Evolutionary conservation across 2,329 filamentous ascomycete genomes (phyloP).

Genomic region (Monosporascus sp.): DNA sequence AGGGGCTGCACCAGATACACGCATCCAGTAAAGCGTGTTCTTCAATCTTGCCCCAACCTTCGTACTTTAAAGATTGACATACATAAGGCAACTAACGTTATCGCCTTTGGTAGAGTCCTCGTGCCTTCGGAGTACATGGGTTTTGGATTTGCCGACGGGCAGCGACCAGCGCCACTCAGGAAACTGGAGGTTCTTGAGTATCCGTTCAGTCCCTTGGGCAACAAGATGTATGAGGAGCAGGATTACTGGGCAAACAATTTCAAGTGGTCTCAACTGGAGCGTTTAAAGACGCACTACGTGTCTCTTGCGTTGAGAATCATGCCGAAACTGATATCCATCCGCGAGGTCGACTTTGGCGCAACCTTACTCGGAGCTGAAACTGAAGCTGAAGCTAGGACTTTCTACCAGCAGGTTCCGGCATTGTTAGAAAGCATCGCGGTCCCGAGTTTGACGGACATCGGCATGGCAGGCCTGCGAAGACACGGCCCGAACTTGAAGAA

Average conservation of each 20-base stretch:
- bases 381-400: neutral
- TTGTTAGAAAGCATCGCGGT: slow-evolving; percentile 2
- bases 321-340: slow-evolving; percentile 1
- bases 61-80: slow-evolving; percentile 2
- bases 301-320: slow-evolving; percentile 1
- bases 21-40: slow-evolving; percentile 1
- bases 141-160: slow-evolving; percentile 3
- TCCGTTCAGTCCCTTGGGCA: slow-evolving; percentile 1
- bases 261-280: slow-evolving; percentile 6
- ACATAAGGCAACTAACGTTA: neutral
- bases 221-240: neutral
- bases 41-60: slow-evolving; percentile 8
- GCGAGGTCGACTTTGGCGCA: neutral
- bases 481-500: slow-evolving; percentile 2
- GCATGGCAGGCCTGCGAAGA: neutral
- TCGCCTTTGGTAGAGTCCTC: neutral
- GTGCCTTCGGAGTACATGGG: slow-evolving; percentile 1
- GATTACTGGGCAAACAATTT: slow-evolving; percentile 8
- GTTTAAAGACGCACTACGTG: neutral
- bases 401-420: slow-evolving; percentile 3
- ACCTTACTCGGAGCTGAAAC: neutral
- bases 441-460: neutral
- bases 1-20: neutral
- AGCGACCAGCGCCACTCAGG: slow-evolving; percentile 5
- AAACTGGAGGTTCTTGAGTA: slow-evolving; percentile 3